Conservation (phyloP, 148 eudicot species). For the Dianthus caryophyllus region DNA sequence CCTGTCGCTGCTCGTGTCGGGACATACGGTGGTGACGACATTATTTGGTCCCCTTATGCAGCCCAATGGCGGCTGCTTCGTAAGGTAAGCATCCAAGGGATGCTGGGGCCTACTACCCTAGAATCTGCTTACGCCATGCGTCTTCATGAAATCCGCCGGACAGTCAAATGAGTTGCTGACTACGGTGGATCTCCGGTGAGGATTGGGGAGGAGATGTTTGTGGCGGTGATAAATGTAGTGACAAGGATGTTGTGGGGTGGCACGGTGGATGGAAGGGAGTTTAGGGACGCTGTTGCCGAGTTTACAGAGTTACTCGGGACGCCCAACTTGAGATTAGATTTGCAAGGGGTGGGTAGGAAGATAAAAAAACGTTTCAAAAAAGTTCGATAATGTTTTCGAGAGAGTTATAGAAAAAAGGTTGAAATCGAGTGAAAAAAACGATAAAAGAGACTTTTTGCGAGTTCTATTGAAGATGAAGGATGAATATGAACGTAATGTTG, state of each 20-base stretch:
- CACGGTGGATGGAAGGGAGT: slow-evolving; percentile 45
- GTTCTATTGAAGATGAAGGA: slow-evolving; percentile 49
- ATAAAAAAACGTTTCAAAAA: slow-evolving; percentile 33
- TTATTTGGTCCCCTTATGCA: slow-evolving; percentile 57
- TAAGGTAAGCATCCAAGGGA: slow-evolving; percentile 43
- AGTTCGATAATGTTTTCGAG: slow-evolving; percentile 46
- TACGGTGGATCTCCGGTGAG: slow-evolving; percentile 38
- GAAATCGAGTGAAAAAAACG: not conserved
- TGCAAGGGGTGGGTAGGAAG: slow-evolving; percentile 52
- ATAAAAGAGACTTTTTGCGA: slow-evolving; percentile 48
- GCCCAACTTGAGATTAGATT: slow-evolving; percentile 52
- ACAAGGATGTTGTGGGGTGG: slow-evolving; percentile 85
- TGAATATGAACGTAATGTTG: slow-evolving; percentile 22
- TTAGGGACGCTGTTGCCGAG: slow-evolving; percentile 42
- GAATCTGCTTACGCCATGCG: slow-evolving; percentile 41
- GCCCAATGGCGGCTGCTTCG: slow-evolving; percentile 57
- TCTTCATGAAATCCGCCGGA: slow-evolving; percentile 37
- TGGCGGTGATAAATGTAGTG: slow-evolving; percentile 48
- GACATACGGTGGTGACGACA: slow-evolving; percentile 50
- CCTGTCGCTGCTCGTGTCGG: slow-evolving; percentile 42
- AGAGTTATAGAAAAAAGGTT: slow-evolving; percentile 44
- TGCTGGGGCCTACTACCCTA: slow-evolving; percentile 44
- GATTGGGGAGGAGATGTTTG: slow-evolving; percentile 56
- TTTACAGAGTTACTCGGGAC: slow-evolving; percentile 34
- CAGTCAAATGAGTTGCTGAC: slow-evolving; percentile 26